Evolutionary conservation across 169 alveolate genomes (phyloP), one percentile per base, ranked within the genome.

Genomic region (Toxoplasma gondii): DNA sequence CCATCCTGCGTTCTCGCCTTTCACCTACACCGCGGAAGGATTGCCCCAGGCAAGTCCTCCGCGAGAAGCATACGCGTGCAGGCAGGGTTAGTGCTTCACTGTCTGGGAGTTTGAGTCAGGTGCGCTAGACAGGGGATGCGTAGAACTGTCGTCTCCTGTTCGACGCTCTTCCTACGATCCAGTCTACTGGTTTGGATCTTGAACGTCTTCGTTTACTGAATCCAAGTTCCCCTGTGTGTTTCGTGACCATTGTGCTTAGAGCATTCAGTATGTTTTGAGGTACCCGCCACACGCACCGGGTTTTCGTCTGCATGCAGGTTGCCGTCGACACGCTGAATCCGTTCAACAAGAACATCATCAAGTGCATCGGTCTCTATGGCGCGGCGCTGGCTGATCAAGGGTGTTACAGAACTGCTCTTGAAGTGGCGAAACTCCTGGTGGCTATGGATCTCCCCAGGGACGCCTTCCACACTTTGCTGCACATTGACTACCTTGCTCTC

Each of bases 391-490:
- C 90, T 0, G 41, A 19, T 16, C 93, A 93, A 84, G 90, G 95
- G 7, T 36, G 67, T 24, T 64, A 84, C 49, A 58, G 95, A 16
- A 67, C 88, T 2, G 95, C 95, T 0, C 45, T 64, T 17, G 95
- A 93, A 41, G 81, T 93, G 41, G 39, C 90, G 64, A 93, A 93
- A 64, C 45, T 93, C 67, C 82, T 93, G 54, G 58, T 93, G 31
- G 87, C 95, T 17, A 84, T 93, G 92, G 93, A 84, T n/a, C 53
- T 93, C 44, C 58, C 44, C 1, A 1, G 67, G 34, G 95, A 93
- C 67, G 88, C 90, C 41, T 67, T 34, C 49, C 95, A 93, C 81
- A 83, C 90, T 22, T 53, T 93, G 36, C 82, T 93, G 41, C 95
- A 93, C 36, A 24, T 84, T 34, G 95, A 93, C 34, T 69, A 81